A percentile compares a stretch with the other conserved stretches of the same genome.
These are phyloP conservation scores for Trypanosoma cruzi DNA, from an alignment of 208 protist species.

Conservation along the genomic window DNA sequence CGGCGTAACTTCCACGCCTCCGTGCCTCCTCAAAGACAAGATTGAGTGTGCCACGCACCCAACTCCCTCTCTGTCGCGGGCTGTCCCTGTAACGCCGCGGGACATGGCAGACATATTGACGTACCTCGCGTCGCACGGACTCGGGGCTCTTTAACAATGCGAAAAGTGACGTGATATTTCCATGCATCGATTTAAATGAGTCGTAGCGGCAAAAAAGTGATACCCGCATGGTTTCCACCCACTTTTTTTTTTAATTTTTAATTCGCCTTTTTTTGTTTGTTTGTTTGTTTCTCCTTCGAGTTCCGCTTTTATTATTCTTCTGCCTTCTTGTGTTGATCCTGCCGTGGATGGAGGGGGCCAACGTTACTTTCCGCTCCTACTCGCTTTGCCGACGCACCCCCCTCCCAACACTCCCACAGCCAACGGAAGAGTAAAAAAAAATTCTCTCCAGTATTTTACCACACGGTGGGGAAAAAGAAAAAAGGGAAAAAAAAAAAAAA, in stretches of 20 bases:
- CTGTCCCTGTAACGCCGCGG: slow-evolving; percentile 16
- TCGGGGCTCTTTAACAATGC: slow-evolving; percentile 36
- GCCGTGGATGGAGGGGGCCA: too few relatives aligned
- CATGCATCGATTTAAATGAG: slow-evolving; percentile 53
- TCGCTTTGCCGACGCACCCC: too few relatives aligned
- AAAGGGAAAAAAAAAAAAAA: slow-evolving; percentile 23
- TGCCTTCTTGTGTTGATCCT: neutral
- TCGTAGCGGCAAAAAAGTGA: slow-evolving; percentile 36
- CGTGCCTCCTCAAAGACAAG: slow-evolving; percentile 78
- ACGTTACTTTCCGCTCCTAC: too few relatives aligned
- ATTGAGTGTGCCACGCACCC: slow-evolving; percentile 44
- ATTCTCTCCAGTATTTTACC: too few relatives aligned
- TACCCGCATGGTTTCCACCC: neutral
- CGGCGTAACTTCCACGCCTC: slow-evolving; percentile 33
- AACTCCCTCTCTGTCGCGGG: slow-evolving; percentile 49
- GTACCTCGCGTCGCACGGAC: slow-evolving; percentile 36
- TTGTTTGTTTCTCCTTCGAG: neutral
- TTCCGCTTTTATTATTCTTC: neutral
- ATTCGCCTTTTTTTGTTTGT: neutral
- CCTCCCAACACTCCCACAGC: too few relatives aligned
- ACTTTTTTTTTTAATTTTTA: slow-evolving; percentile 9
- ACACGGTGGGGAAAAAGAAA: slow-evolving; percentile 1
- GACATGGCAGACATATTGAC: slow-evolving; percentile 36
- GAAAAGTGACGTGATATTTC: slow-evolving; percentile 49
- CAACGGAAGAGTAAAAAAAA: too few relatives aligned